Base-by-base conservation (phyloP, 176 grass and related monocot species). In the Oryza brachyantha region DNA sequence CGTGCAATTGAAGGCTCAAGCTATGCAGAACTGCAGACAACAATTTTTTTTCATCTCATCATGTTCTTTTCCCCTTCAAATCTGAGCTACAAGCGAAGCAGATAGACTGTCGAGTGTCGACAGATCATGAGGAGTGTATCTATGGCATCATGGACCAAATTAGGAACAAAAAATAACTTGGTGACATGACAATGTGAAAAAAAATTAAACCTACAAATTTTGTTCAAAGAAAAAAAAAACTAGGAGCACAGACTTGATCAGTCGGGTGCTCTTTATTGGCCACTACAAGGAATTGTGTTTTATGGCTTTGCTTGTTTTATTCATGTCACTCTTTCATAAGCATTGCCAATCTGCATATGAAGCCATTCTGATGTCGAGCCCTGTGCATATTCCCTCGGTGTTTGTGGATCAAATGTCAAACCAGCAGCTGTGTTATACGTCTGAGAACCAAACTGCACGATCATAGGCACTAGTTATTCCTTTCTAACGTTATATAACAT, bases 301-400 rank as follows among this genome's bases (percentile, higher is more conserved):
- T 79, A 12, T 19, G 3, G 26, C 7, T 1, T 57, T 64, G 34
- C 43, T 26, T 54, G 52, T 48, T 70, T 46, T 74, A 67, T 84
- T 86, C 83, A 92, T 88, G 86, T 88, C 68, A 89, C 90, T 59
- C 86, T 79, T 81, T 93, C 90, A 64, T 89, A 93, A 31, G 90
- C 86, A 78, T 45, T 88, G 16, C 90, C 87, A 34, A 89, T 74
- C 82, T 93, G 90, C 87, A 89, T 93, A 52, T 93, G 90, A 89
- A 93, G 90, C 90, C 90, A 93, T 42, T 93, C 90, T n/a, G 84
- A 42, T 8, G 87, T 66, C 7, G 76, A 63, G 27, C 29, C 79
- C 32, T 89, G 84, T 32, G 55, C 27, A 42, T 88, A 93, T 73
- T 88, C 91, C 81, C 82, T 88, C 80, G 81, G 83, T 77, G 88